Evolutionary conservation across 164 flowering plant species (phyloP).

Genomic region (Vitis riparia): DNA sequence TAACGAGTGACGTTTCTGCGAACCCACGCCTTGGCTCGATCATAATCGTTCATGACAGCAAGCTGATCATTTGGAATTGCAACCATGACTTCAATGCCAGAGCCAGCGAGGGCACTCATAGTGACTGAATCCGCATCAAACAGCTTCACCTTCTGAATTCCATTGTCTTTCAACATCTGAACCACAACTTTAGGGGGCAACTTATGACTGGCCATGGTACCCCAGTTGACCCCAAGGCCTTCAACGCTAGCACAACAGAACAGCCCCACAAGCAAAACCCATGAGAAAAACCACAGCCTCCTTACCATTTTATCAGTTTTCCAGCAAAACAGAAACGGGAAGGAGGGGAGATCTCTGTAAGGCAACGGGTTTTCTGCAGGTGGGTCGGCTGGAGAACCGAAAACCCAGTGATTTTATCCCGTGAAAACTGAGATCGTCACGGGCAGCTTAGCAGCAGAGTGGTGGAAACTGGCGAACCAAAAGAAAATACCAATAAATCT

Average conservation of each 20-base stretch:
- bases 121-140: slow-evolving; percentile 72
- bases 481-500: too few relatives aligned
- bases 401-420: slow-evolving; percentile 10
- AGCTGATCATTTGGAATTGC: slow-evolving; percentile 81
- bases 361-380: slow-evolving; percentile 11
- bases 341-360: not conserved
- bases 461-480: too few relatives aligned
- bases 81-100: slow-evolving; percentile 75
- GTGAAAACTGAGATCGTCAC: not conserved
- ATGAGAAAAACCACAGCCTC: not conserved
- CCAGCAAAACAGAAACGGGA: not conserved
- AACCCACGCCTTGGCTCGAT: slow-evolving; percentile 72
- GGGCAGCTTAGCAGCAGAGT: not conserved
- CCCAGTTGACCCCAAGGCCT: slow-evolving; percentile 88
- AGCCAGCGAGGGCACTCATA: slow-evolving; percentile 58
- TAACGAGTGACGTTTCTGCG: slow-evolving; percentile 54
- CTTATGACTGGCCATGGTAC: slow-evolving; percentile 54
- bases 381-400: slow-evolving; percentile 10
- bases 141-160: slow-evolving; percentile 74
- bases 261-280: slow-evolving; percentile 18
- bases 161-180: slow-evolving; percentile 70
- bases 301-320: slow-evolving; percentile 3
- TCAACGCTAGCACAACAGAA: slow-evolving; percentile 21
- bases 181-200: slow-evolving; percentile 54
- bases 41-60: slow-evolving; percentile 32